These are phyloP conservation scores for Phaffia rhodozyma DNA, from an alignment of 1,284 basidiomycete genomes.

Conservation along the genomic window DNA sequence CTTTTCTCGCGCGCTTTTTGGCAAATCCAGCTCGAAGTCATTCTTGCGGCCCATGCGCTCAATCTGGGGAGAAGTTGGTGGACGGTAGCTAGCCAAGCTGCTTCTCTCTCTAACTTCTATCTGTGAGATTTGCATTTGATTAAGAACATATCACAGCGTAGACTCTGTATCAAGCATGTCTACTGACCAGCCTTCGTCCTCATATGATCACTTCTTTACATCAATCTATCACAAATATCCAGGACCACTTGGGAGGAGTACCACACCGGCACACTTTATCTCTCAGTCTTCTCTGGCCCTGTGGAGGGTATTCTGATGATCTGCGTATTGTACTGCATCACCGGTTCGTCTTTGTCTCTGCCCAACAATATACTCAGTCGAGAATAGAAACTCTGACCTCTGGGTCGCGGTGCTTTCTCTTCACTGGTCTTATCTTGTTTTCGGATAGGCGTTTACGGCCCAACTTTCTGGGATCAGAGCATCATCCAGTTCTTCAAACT, in stretches of 20 bases:
- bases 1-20: constrained; percentile 1
- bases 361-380: not conserved
- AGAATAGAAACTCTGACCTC: not conserved
- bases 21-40: constrained; percentile 56
- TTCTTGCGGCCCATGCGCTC: constrained; percentile 70
- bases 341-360: constrained; percentile 44
- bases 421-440: not conserved
- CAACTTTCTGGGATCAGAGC: constrained; percentile 71
- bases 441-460: constrained; percentile 38
- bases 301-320: constrained; percentile 93
- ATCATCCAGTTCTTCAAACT: constrained; percentile 52
- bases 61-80: constrained; percentile 91
- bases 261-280: constrained; percentile 79
- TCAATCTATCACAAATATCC: not conserved
- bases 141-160: not conserved
- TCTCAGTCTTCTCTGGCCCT: constrained; percentile 89
- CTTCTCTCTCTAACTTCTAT: constrained; percentile 87
- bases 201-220: not conserved
- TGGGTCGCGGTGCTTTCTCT: not conserved
- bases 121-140: constrained; percentile 35
- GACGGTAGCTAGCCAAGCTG: constrained; percentile 78
- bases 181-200: constrained; percentile 25
- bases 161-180: not conserved
- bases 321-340: constrained; percentile 60
- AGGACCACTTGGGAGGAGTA: constrained; percentile 92